These are phyloP conservation scores for Lasiosphaeriaceae sp. DNA, from an alignment of 495 filamentous ascomycete genomes.

Conservation along the genomic window DNA sequence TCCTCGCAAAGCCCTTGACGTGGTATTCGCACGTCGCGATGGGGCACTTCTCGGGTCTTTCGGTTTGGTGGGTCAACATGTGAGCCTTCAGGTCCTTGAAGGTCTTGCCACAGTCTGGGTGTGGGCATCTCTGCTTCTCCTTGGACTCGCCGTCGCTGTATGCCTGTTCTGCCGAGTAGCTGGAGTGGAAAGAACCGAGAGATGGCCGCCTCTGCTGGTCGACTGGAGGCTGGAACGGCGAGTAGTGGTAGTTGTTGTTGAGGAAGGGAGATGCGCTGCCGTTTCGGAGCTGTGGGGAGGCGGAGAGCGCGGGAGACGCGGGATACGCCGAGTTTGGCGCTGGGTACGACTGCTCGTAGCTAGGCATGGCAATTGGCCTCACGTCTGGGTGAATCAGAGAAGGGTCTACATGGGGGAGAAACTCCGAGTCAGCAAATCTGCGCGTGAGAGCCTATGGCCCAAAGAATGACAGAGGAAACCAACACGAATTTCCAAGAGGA, in stretches of 20 bases:
- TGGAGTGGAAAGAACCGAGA: slow-evolving; percentile 29
- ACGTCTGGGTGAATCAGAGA: slow-evolving; percentile 48
- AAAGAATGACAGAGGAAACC: slow-evolving; percentile 49
- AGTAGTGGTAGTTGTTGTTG: slow-evolving; percentile 56
- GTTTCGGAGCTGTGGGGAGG: slow-evolving; percentile 42
- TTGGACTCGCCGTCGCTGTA: slow-evolving; percentile 58
- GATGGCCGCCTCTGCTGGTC: slow-evolving; percentile 34
- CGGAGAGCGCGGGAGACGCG: slow-evolving; percentile 42
- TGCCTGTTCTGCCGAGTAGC: slow-evolving; percentile 48
- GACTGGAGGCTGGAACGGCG: slow-evolving; percentile 60
- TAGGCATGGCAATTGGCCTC: slow-evolving; percentile 42
- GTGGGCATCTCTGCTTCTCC: slow-evolving; percentile 69
- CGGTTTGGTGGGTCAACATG: slow-evolving; percentile 92
- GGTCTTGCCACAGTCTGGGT: slow-evolving; percentile 77
- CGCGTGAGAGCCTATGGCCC: slow-evolving; percentile 5
- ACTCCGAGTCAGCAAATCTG: slow-evolving; percentile 28
- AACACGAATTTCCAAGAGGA: slow-evolving; percentile 60
- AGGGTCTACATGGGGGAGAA: slow-evolving; percentile 33
- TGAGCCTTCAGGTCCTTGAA: slow-evolving; percentile 96
- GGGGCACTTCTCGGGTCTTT: slow-evolving; percentile 95
- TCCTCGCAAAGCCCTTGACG: slow-evolving; percentile 91
- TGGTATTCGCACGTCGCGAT: slow-evolving; percentile 95
- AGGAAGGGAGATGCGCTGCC: slow-evolving; percentile 44
- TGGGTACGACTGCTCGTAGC: slow-evolving; percentile 39
- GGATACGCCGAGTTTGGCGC: slow-evolving; percentile 39